Conservation (phyloP, 2,329 filamentous ascomycete genomes). For the Shiraia bambusicola region DNA sequence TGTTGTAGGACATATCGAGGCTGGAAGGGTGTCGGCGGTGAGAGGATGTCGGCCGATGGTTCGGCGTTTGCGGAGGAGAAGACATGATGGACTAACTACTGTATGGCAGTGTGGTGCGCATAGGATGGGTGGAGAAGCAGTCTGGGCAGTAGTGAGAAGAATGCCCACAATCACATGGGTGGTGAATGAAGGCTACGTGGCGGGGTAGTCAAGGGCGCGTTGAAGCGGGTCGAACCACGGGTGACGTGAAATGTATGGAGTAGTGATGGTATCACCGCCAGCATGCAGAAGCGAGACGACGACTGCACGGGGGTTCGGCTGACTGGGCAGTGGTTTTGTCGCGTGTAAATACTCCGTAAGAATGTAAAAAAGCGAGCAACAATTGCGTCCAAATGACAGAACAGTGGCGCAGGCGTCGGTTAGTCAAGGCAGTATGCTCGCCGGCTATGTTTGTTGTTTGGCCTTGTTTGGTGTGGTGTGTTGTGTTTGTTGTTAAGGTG, state of each 20-base stretch:
- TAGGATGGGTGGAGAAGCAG: slow-evolving; percentile 8
- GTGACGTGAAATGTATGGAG: slow-evolving; percentile 12
- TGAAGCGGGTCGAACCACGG: slow-evolving; percentile 5
- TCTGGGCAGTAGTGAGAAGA: slow-evolving; percentile 2
- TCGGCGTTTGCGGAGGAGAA: slow-evolving; percentile 47
- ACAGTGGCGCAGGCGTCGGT: background rate
- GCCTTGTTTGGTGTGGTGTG: slow-evolving; percentile 8
- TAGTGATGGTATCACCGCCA: slow-evolving; percentile 21
- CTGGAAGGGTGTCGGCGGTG: slow-evolving; percentile 46
- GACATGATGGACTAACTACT: slow-evolving; percentile 33
- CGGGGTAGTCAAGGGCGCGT: slow-evolving; percentile 18
- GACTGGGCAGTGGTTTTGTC: slow-evolving; percentile 7
- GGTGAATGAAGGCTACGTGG: slow-evolving; percentile 9
- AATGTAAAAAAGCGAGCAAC: slow-evolving; percentile 9
- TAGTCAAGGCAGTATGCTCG: background rate
- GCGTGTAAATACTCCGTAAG: slow-evolving; percentile 15
- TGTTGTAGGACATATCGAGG: slow-evolving; percentile 46
- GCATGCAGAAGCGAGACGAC: slow-evolving; percentile 20
- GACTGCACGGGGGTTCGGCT: slow-evolving; percentile 13
- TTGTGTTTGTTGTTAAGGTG: no score
- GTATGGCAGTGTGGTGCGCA: slow-evolving; percentile 3
- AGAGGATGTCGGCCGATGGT: slow-evolving; percentile 38
- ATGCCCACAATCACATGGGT: background rate
- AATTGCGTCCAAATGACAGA: background rate
- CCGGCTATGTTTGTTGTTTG: slow-evolving; percentile 13